Conservation (phyloP, 2,329 filamentous ascomycete species). For the Claviceps maximensis region DNA sequence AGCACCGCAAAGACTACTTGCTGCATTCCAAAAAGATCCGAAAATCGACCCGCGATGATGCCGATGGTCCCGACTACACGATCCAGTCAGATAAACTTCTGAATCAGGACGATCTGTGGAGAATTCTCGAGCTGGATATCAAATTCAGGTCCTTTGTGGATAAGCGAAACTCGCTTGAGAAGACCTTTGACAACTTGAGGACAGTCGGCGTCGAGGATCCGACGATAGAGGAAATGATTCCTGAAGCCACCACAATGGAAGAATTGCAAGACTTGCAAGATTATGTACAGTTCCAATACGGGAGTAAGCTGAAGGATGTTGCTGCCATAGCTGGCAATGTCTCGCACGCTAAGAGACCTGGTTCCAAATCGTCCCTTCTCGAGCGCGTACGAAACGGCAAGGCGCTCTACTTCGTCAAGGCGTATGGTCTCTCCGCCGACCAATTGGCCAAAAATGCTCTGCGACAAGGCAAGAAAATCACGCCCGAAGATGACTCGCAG, state of each 20-base stretch:
- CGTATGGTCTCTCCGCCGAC: slow-evolving; percentile 82
- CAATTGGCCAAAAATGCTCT: slow-evolving; percentile 79
- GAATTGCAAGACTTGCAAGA: slow-evolving; percentile 95
- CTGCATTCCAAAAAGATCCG: slow-evolving; percentile 70
- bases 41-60: slow-evolving; percentile 49
- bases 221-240: slow-evolving; percentile 72
- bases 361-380: slow-evolving; percentile 66
- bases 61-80: slow-evolving; percentile 58
- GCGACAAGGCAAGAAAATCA: slow-evolving; percentile 62
- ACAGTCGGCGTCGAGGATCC: slow-evolving; percentile 51
- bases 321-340: slow-evolving; percentile 47
- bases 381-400: slow-evolving; percentile 74
- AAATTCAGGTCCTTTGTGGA: slow-evolving; percentile 90
- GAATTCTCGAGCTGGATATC: slow-evolving; percentile 85
- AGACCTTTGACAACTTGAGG: slow-evolving; percentile 62
- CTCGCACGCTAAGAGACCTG: slow-evolving; percentile 64
- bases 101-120: slow-evolving; percentile 88
- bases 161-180: slow-evolving; percentile 75
- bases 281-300: slow-evolving; percentile 90
- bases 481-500: slow-evolving; percentile 71
- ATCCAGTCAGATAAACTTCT: slow-evolving; percentile 77
- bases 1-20: slow-evolving; percentile 94
- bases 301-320: slow-evolving; percentile 69
- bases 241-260: slow-evolving; percentile 71
- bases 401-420: slow-evolving; percentile 70